Base-by-base conservation (phyloP, 2,329 filamentous ascomycete species). In the Nothophoma quercina region DNA sequence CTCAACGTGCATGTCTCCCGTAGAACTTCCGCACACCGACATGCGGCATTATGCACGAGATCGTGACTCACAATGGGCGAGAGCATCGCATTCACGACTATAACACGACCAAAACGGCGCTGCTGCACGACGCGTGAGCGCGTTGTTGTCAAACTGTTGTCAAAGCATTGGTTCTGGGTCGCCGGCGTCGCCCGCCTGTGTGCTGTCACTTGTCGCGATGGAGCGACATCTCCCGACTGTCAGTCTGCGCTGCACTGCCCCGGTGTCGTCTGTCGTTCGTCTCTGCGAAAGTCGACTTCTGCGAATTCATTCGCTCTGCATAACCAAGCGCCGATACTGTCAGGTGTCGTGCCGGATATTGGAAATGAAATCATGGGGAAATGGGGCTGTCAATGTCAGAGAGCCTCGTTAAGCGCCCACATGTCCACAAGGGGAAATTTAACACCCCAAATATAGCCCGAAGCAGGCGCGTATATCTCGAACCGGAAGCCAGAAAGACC, bases 381-480 rank as follows among this genome's bases (percentile, higher is more conserved):
- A 49, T 28, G 28, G 53, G 52, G 55, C 59, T 64, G 56, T 42
- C 35, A 32, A 46, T 39, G 45, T 60, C 56, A 63, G 70, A 63
- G 70, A 71, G 68, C 70, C 69, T 70, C 68, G 68, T 56, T 73
- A 70, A 67, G 69, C 71, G 71, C 71, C 63, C 49, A 55, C 13
- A 25, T 10, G 18, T 51, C 53, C 36, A 62, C 56, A 19, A 21
- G 51, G 57, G 46, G 46, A 28, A 60, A 69, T 70, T 69, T 68
- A 58, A 51, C 12, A 12, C 25, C 50, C 69, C 68, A 72, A 72
- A 73, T 69, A 67, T 69, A 66, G 61, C 67, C 62, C 59, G 56
- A 65, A 68, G 35, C 50, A 33, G 32, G 50, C 50, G 50, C 50
- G 30, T 52, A 41, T 15, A 13, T 48, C 41, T 58, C 59, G 59